Base-by-base conservation (phyloP, 306 rosid species). In the Abrus precatorius region DNA sequence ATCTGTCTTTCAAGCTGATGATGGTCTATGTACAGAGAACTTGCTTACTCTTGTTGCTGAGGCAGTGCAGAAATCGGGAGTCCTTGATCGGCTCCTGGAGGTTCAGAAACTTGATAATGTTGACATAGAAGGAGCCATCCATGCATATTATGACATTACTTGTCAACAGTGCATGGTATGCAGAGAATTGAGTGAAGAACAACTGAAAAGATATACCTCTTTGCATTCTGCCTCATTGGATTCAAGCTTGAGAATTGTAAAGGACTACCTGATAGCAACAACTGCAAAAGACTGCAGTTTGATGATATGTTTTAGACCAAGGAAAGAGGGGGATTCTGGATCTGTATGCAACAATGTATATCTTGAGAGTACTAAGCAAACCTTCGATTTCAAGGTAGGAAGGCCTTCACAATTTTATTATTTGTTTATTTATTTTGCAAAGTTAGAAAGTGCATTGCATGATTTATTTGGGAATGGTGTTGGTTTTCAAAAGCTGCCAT, bases 71-170 rank as follows among this genome's bases (percentile, higher is more conserved):
- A 80, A 81, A 70, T 92, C 94, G 10, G 90, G 97, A 60, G 89
- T 87, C 57, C 84, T 92, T 84, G 90, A 89, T 84, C 82, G 53
- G 78, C 99, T 96, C 77, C 87, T 93, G 73, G 85, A 89, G 81
- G 89, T 91, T 83, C 99, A 96, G 87, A 92, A 90, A 79, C 93
- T 92, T 72, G 99, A 96, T 75, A 80, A 69, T 82, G 80, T 89
- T 88, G 98, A 96, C 88, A 89, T 96, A 59, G 98, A 96, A 75
- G 99, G 99, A 72, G 99, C 88, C 36, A 89, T 96, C 64, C 99
- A 88, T 83, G 99, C 97, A 38, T 92, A 90, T 84, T 96, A 96
- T 88, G 86, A 93, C 76, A 72, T 92, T 66, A 88, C 90, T 62
- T 68, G 75, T 30, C 91, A 93, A 85, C 90, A 86, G 52, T 96